Evolutionary conservation across 1,284 basidiomycete genomes (phyloP).

Genomic region (Ustilago nuda): DNA sequence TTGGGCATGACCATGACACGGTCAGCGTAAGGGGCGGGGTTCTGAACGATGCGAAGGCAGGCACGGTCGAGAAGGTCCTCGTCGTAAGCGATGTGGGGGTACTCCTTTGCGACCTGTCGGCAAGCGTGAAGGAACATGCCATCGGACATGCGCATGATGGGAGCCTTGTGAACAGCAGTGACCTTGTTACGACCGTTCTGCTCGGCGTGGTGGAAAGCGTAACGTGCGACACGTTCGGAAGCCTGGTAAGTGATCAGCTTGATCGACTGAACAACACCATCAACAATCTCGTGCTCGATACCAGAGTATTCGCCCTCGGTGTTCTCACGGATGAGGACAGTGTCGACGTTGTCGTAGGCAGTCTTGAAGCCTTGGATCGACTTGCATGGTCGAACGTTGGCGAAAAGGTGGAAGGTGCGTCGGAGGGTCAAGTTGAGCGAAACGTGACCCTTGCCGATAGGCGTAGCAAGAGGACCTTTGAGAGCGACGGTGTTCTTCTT

Average conservation of each 20-base stretch:
- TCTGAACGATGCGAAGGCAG: slow-evolving; percentile 83
- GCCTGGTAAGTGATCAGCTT: slow-evolving; percentile 99
- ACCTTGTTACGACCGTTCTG: slow-evolving; percentile 88
- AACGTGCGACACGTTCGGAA: slow-evolving; percentile 96
- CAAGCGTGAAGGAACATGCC: slow-evolving; percentile 99
- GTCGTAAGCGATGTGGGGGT: slow-evolving; percentile 91
- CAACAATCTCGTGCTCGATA: slow-evolving; percentile 97
- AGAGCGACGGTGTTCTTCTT: slow-evolving; percentile 97
- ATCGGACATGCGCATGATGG: slow-evolving; percentile 99
- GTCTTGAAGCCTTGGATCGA: slow-evolving; percentile 98
- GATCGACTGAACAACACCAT: slow-evolving; percentile 99
- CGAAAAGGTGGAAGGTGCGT: slow-evolving; percentile 96
- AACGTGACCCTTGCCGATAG: slow-evolving; percentile 98
- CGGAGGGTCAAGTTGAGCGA: slow-evolving; percentile 97
- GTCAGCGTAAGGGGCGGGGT: slow-evolving; percentile 92
- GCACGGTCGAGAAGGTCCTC: slow-evolving; percentile 97
- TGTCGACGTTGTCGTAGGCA: slow-evolving; percentile 97
- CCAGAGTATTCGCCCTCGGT: slow-evolving; percentile 99
- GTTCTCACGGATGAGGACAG: slow-evolving; percentile 98
- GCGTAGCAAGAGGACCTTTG: slow-evolving; percentile 78
- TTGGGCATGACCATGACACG: slow-evolving; percentile 99
- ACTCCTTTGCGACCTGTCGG: slow-evolving; percentile 95
- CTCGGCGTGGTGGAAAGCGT: slow-evolving; percentile 97
- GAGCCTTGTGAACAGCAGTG: slow-evolving; percentile 99
- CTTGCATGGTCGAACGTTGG: slow-evolving; percentile 95